Conservation (phyloP, 169 alveolate genomes). For the Perkinsus chesapeaki region DNA sequence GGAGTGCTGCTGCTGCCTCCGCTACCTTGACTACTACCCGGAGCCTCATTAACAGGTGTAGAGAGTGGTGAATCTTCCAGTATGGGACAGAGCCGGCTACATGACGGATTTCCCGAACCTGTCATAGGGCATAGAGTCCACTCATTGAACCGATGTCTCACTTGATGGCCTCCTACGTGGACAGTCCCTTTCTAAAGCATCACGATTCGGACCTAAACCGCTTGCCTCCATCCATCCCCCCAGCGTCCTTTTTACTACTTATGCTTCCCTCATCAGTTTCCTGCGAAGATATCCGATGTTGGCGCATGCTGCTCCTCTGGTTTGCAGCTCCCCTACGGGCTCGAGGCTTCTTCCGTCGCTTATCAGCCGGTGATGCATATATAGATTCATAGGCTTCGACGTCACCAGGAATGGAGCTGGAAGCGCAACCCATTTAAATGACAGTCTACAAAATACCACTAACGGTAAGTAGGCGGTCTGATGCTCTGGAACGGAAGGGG, state of each 20-base stretch:
- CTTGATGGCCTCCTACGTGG: neutral
- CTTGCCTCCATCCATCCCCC: neutral
- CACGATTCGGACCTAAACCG: neutral
- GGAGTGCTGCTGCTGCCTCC: neutral
- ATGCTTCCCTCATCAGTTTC: neutral
- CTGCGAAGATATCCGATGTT: neutral
- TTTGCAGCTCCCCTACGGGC: neutral
- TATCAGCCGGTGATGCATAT: neutral
- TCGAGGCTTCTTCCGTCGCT: neutral
- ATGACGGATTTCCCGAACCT: neutral
- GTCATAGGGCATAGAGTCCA: neutral
- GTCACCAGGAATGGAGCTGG: neutral
- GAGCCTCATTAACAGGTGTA: neutral
- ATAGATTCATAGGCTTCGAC: neutral
- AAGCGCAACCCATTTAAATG: neutral
- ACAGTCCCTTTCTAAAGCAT: neutral
- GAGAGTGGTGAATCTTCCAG: neutral
- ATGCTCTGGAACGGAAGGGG: too few species aligned
- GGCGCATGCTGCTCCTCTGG: neutral
- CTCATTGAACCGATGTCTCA: neutral
- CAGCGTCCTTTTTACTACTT: neutral
- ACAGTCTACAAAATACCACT: neutral
- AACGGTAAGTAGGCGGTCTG: too few species aligned
- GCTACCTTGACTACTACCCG: neutral
- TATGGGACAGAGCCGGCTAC: neutral